Evolutionary conservation across 2,329 filamentous ascomycete genomes (phyloP), one percentile per base, ranked within the genome.

Genomic region (Colletotrichum echinochloae): DNA sequence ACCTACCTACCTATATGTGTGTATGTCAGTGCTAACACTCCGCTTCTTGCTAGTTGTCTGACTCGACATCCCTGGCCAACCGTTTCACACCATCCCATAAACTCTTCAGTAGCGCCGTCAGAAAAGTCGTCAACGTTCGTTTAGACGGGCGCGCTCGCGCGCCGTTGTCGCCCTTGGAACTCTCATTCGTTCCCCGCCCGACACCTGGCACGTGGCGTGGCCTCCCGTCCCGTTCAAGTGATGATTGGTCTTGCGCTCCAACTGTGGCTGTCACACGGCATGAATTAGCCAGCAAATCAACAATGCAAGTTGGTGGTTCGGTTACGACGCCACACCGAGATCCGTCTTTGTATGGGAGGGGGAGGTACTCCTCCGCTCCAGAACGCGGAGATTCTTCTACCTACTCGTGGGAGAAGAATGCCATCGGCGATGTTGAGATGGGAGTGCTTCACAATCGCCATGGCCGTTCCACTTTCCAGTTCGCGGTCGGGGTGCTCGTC

Each of bases 131-230:
- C 57, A 70, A 59, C 64, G 65, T 63, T 49, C 51, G 57, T 37
- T 49, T 49, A 44, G 64, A 20, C 44, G 26, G 44, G 20, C 41
- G 51, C 64, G 56, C 65, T 57, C 37, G 20, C 41, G 51, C 64
- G 56, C 65, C 65, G 56, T 68, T 71, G 41, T 60, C 26, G 52
- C 57, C 39, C 52, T 52, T 41, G 44, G 35, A 33, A n/a, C n/a
- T 46, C 39, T 55, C n/a, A 57, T 55, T 70, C 12, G 26, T 56
- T 56, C 51, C 51, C 63, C 63, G 51, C 49, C 48, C 61, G 44
- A 35, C 41, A 48, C 41, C 46, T n/a, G 56, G 65, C 68, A 71
- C 52, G 68, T 64, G 68, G 68, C 52, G 46, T 68, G 51, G 49
- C 49, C 49, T 60, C 26, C 63, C 56, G 39, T 28, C 37, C n/a